Percentiles rank a stretch among this genome's conserved stretches.
Evolutionary conservation across 2,329 filamentous ascomycete species (phyloP).

Genomic region (Claviceps africana): DNA sequence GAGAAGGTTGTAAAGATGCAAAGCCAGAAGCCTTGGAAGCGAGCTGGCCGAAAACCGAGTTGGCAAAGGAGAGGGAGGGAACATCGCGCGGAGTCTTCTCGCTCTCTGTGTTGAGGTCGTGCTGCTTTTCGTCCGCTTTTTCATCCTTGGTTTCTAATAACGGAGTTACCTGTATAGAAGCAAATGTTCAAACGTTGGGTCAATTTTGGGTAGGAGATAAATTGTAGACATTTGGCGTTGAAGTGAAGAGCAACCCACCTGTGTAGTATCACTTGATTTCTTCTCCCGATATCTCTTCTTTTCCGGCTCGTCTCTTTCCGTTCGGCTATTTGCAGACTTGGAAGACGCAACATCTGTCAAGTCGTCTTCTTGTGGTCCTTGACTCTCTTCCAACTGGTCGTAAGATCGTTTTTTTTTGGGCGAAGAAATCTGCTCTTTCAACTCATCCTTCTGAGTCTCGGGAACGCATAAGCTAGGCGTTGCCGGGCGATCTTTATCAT

Average conservation of each 20-base stretch:
- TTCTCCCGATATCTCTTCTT: slow-evolving; percentile 50
- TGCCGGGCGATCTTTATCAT: slow-evolving; percentile 13
- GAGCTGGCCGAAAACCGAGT: slow-evolving; percentile 54
- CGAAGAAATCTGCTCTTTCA: slow-evolving; percentile 38
- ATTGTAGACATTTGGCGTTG: neutral
- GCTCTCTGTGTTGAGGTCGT: neutral
- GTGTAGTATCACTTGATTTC: slow-evolving; percentile 20
- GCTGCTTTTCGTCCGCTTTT: neutral
- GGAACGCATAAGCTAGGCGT: slow-evolving; percentile 23
- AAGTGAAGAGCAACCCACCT: slow-evolving; percentile 15
- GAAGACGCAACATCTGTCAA: slow-evolving; percentile 27
- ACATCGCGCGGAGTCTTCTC: slow-evolving; percentile 19
- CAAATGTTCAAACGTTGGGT: neutral
- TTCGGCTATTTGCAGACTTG: slow-evolving; percentile 34
- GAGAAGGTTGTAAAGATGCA: slow-evolving; percentile 35
- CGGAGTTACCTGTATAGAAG: neutral
- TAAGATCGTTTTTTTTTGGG: slow-evolving; percentile 54
- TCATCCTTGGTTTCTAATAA: neutral
- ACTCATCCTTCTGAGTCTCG: slow-evolving; percentile 21
- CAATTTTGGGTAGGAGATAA: neutral
- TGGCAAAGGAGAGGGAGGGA: slow-evolving; percentile 49
- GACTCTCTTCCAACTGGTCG: slow-evolving; percentile 41
- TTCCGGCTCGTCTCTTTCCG: slow-evolving; percentile 38
- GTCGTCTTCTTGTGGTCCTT: slow-evolving; percentile 28
- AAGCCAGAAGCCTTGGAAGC: slow-evolving; percentile 52